These are phyloP conservation scores for Colletotrichum limetticola DNA, from an alignment of 2,329 filamentous ascomycete species.

Conservation along the genomic window DNA sequence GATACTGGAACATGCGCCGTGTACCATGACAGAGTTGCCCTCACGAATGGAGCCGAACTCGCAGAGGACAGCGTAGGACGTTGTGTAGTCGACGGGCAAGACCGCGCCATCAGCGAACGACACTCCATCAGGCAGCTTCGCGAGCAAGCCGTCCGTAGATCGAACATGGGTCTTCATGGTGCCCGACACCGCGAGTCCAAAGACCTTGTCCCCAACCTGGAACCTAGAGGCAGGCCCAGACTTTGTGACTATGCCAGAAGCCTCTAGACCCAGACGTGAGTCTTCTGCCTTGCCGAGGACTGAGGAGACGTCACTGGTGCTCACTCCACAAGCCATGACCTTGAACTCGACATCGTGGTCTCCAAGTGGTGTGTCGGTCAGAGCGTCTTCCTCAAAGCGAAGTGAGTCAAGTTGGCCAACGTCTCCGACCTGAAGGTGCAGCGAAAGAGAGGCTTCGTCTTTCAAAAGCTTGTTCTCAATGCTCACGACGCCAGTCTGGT, in stretches of 20 bases:
- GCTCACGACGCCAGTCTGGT: slow-evolving; percentile 31
- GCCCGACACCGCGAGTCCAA: slow-evolving; percentile 34
- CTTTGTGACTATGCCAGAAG: slow-evolving; percentile 46
- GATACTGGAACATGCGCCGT: slow-evolving; percentile 47
- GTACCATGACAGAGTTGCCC: slow-evolving; percentile 47
- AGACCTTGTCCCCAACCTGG: slow-evolving; percentile 44
- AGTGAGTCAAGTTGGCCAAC: slow-evolving; percentile 39
- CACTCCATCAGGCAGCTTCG: slow-evolving; percentile 50
- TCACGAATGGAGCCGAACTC: slow-evolving; percentile 40
- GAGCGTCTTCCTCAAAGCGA: slow-evolving; percentile 40
- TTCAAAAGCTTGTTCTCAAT: slow-evolving; percentile 9
- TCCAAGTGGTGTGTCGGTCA: slow-evolving; percentile 40
- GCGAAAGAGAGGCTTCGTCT: not conserved
- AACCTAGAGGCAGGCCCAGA: slow-evolving; percentile 44
- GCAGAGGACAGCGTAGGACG: slow-evolving; percentile 44
- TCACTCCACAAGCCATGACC: slow-evolving; percentile 54
- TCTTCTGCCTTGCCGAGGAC: slow-evolving; percentile 39
- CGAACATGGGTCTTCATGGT: slow-evolving; percentile 38
- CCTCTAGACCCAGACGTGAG: slow-evolving; percentile 42
- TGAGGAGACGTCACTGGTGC: slow-evolving; percentile 55
- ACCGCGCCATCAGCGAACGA: slow-evolving; percentile 50
- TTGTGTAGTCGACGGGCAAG: slow-evolving; percentile 42
- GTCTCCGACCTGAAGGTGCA: slow-evolving; percentile 48
- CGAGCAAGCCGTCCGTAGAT: slow-evolving; percentile 36
- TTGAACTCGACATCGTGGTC: slow-evolving; percentile 53